Conservation (phyloP, 2,329 filamentous ascomycete species). For the Aspergillus sclerotialis region DNA sequence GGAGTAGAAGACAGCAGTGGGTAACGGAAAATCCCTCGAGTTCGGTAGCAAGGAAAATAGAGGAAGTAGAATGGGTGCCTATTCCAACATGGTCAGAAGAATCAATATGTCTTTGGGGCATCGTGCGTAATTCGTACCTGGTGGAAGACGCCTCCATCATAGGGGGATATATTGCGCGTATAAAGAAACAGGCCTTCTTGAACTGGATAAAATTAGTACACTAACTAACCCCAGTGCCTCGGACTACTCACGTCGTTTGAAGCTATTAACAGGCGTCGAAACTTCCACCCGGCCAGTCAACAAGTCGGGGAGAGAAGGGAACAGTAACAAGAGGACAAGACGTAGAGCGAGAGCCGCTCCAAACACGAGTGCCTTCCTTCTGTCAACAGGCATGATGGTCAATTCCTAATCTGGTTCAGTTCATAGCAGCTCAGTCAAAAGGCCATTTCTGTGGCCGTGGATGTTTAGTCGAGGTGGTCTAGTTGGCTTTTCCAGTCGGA, state of each 20-base stretch:
- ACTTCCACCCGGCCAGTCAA: conserved; percentile 90
- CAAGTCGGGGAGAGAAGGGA: conserved; percentile 76
- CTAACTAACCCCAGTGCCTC: not conserved
- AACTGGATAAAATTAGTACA: conserved; percentile 46
- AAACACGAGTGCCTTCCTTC: conserved; percentile 62
- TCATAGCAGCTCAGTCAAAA: not conserved
- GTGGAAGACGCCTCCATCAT: conserved; percentile 82
- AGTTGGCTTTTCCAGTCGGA: conserved; percentile 4
- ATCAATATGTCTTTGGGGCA: not conserved
- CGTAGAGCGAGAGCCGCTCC: conserved; percentile 69
- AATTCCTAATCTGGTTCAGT: not conserved
- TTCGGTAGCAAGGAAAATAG: conserved; percentile 84
- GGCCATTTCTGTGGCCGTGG: conserved; percentile 1
- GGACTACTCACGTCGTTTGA: conserved; percentile 73
- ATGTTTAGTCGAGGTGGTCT: conserved; percentile 5
- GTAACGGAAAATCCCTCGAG: conserved; percentile 57
- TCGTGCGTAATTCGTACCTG: conserved; percentile 40
- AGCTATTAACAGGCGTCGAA: conserved; percentile 94
- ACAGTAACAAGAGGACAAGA: conserved; percentile 69
- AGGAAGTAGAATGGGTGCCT: conserved; percentile 84
- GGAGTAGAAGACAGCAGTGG: conserved; percentile 75
- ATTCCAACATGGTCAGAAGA: conserved; percentile 1
- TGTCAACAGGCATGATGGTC: conserved; percentile 45
- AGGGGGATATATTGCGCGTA: conserved; percentile 91
- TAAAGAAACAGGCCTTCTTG: conserved; percentile 97